phyloP scores from a whole-genome alignment of 768 basidiomycete species.

The Neoboletus brunneissimus region DNA sequence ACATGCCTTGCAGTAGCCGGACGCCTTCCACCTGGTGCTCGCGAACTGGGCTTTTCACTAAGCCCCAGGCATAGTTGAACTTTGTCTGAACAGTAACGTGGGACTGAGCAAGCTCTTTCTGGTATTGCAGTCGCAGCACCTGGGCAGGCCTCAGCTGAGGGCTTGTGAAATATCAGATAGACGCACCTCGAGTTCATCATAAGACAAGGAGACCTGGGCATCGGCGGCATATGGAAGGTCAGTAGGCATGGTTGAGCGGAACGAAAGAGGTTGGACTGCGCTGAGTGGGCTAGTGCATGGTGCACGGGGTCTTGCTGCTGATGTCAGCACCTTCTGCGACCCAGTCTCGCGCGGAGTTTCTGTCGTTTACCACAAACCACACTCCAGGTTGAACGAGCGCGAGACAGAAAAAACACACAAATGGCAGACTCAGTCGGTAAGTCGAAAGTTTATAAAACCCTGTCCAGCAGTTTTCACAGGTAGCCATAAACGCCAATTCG shows the following conservation, averaged over 20 bases:
- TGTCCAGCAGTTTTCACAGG: slow-evolving; percentile 27
- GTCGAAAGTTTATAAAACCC: slow-evolving; percentile 26
- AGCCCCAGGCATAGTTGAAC: slow-evolving; percentile 97
- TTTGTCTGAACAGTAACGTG: slow-evolving; percentile 93
- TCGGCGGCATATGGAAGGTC: slow-evolving; percentile 96
- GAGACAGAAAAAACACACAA: slow-evolving; percentile 15
- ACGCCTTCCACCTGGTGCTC: slow-evolving; percentile 93
- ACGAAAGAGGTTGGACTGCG: slow-evolving; percentile 15
- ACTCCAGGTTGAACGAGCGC: slow-evolving; percentile 9
- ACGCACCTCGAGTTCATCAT: slow-evolving; percentile 83
- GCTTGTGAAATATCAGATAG: neutral
- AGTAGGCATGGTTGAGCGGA: slow-evolving; percentile 51
- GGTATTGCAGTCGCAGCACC: slow-evolving; percentile 85
- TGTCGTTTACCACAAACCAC: slow-evolving; percentile 25
- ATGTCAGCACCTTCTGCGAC: slow-evolving; percentile 22
- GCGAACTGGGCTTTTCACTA: slow-evolving; percentile 84
- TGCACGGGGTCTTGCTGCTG: slow-evolving; percentile 25
- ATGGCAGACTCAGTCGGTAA: slow-evolving; percentile 61
- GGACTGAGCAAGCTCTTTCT: slow-evolving; percentile 78
- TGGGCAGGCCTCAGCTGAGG: slow-evolving; percentile 27
- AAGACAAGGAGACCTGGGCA: slow-evolving; percentile 83
- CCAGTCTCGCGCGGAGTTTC: slow-evolving; percentile 17
- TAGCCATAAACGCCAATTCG: slow-evolving; percentile 28
- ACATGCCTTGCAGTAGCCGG: slow-evolving; percentile 77
- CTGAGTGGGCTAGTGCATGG: neutral